A percentile compares a stretch with the other conserved stretches of the same genome.
Conservation (phyloP, 2,329 filamentous ascomycete species). For the Teratosphaeriaceae sp. region DNA sequence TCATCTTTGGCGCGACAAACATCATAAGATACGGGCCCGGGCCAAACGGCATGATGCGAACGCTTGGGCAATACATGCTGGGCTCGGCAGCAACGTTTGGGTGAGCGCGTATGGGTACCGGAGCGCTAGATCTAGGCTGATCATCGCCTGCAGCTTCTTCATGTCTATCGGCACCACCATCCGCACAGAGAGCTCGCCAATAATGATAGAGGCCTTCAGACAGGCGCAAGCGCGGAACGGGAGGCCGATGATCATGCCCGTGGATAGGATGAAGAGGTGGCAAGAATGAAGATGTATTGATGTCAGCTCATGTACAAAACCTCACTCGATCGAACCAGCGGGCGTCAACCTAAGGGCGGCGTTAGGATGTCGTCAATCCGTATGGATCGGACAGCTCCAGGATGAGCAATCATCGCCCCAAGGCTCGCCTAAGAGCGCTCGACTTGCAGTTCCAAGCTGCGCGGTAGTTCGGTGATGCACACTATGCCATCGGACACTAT, state of each 20-base stretch:
- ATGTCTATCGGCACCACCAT: constrained; percentile 99
- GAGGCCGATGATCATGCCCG: constrained; percentile 62
- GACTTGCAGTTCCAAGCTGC: too few relatives aligned
- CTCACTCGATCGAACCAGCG: not conserved
- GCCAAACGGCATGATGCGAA: constrained; percentile 87
- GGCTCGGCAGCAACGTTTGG: constrained; percentile 94
- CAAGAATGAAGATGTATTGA: not conserved
- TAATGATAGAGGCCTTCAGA: constrained; percentile 68
- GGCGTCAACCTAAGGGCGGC: not conserved
- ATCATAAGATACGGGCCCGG: constrained; percentile 95
- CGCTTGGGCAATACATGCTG: constrained; percentile 92
- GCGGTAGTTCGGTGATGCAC: too few relatives aligned
- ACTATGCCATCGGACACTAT: too few relatives aligned
- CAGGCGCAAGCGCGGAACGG: constrained; percentile 54
- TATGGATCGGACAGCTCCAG: too few relatives aligned
- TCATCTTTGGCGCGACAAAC: constrained; percentile 88
- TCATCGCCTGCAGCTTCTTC: constrained; percentile 60
- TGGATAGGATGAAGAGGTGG: constrained; percentile 6
- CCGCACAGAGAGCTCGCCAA: constrained; percentile 77
- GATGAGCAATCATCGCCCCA: too few relatives aligned
- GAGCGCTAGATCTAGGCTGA: not conserved
- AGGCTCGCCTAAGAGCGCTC: too few relatives aligned
- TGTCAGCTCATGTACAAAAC: not conserved
- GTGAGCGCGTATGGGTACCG: constrained; percentile 41
- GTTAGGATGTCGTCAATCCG: too few relatives aligned